These are phyloP conservation scores for Cicer bijugum DNA, from an alignment of 306 rosid genomes.

Conservation along the genomic window DNA sequence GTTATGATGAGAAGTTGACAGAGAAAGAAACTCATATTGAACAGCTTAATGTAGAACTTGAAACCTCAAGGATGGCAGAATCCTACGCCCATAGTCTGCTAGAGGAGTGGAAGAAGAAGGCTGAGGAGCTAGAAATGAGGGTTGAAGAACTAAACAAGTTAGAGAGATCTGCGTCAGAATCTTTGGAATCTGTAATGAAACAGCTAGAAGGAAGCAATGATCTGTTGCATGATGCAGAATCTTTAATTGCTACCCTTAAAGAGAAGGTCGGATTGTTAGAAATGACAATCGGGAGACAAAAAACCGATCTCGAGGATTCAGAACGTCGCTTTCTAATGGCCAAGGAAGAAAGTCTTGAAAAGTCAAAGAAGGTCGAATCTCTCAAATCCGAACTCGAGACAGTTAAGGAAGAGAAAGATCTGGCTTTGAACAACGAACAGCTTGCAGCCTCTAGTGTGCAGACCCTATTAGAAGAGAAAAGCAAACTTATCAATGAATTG, in stretches of 20 bases:
- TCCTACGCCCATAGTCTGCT: conserved; percentile 70
- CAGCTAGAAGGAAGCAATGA: conserved; percentile 82
- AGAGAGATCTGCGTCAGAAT: conserved; percentile 91
- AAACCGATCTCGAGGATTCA: conserved; percentile 71
- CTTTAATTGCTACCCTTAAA: conserved; percentile 70
- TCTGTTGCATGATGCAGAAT: conserved; percentile 75
- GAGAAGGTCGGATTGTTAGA: conserved; percentile 84
- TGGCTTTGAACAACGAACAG: conserved; percentile 77
- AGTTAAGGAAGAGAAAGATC: conserved; percentile 76
- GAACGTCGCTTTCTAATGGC: conserved; percentile 54
- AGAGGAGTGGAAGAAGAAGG: conserved; percentile 86
- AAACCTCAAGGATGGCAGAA: conserved; percentile 88
- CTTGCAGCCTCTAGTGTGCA: conserved; percentile 93
- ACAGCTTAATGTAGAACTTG: conserved; percentile 82
- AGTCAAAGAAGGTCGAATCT: conserved; percentile 58
- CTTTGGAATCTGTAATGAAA: conserved; percentile 79
- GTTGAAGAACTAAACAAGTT: conserved; percentile 67
- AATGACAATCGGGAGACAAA: conserved; percentile 78
- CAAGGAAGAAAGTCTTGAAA: conserved; percentile 67
- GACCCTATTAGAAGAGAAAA: conserved; percentile 84
- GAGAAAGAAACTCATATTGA: conserved; percentile 76
- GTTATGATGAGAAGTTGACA: conserved; percentile 56
- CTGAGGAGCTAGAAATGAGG: conserved; percentile 73
- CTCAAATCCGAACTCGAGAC: conserved; percentile 68
- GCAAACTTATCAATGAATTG: conserved; percentile 74